Conservation (phyloP, 2,329 filamentous ascomycete species). For the Arthrobotrys conoides region DNA sequence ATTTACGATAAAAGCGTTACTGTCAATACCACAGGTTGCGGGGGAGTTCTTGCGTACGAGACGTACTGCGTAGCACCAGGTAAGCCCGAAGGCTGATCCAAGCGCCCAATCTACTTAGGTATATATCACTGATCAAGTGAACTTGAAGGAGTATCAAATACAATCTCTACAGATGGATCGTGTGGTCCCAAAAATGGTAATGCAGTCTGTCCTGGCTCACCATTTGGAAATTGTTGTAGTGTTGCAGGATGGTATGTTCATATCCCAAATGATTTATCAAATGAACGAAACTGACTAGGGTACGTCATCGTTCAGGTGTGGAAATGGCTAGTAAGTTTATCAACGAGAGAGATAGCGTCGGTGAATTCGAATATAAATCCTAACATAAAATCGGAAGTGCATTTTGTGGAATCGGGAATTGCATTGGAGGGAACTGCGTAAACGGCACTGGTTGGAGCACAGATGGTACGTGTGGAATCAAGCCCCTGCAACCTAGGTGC, state of each 20-base stretch:
- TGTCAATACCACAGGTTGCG: slow-evolving; percentile 26
- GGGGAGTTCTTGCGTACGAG: slow-evolving; percentile 18
- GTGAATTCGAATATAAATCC: neutral
- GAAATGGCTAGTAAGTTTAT: slow-evolving; percentile 42
- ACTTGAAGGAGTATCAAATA: slow-evolving; percentile 8
- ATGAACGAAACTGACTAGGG: neutral
- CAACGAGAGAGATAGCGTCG: neutral
- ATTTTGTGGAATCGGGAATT: slow-evolving; percentile 42
- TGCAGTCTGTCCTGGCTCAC: slow-evolving; percentile 28
- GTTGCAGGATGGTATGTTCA: slow-evolving; percentile 29
- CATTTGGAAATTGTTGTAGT: slow-evolving; percentile 38
- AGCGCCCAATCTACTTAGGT: neutral
- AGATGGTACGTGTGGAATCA: slow-evolving; percentile 30
- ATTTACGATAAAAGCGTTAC: slow-evolving; percentile 15
- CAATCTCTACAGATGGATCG: slow-evolving; percentile 24
- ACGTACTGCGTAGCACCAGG: slow-evolving; percentile 34
- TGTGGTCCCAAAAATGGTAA: slow-evolving; percentile 25
- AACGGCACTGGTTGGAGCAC: slow-evolving; percentile 42
- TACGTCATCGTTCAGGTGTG: slow-evolving; percentile 38
- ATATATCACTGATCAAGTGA: neutral
- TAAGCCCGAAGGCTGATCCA: neutral
- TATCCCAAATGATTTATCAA: neutral
- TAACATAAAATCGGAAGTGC: neutral
- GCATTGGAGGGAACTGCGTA: slow-evolving; percentile 36
- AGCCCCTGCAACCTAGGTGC: slow-evolving; percentile 30